Evolutionary conservation across 2,329 filamentous ascomycete species (phyloP), one percentile per base, ranked within the genome.

Genomic region (Esteya vermicola): DNA sequence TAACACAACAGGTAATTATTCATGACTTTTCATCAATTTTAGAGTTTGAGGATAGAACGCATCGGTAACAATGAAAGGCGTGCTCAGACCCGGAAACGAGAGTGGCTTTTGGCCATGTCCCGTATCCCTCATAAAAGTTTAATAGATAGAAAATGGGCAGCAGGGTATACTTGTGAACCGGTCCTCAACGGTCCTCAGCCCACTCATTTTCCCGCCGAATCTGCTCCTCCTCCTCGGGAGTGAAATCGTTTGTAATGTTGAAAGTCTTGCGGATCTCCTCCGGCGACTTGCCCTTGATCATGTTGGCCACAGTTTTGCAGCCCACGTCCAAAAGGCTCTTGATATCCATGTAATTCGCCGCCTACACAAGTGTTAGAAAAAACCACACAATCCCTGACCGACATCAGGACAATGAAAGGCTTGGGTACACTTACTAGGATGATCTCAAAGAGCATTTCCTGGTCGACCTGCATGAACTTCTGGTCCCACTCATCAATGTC

Each of bases 261-360:
- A 98, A 98, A 0, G 91, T 98, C 73, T 96, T 98, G 38, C 91
- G 84, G 54, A 98, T 98, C 68, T 98, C 91, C 60, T 98, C 91
- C 4, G 91, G 91, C 0, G 86, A 94, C 73, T 98, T 98, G 66
- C 91, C 91, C 82, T 98, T 98, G 72, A 98, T 98, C 91, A 98
- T 98, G 67, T 98, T 98, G 46, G 91, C 91, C 14, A 98, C 91
- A 0, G 91, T 98, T 76, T 98, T 98, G 77, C 91, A 98, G 46
- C 91, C 91, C 44, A 96, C 89, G 49, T 98, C 91, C 22, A 98
- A 80, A 1, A 98, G 81, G 2, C 86, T 82, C 74, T 96, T 98
- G 69, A 98, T 98, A 51, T 98, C 91, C 44, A 98, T 81, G 61
- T 96, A 98, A 71, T 98, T 98, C 53, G 89, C 85, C 4, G 91